Conservation (phyloP, 192 early-diverging fungal species). For the Dispira simplex region DNA sequence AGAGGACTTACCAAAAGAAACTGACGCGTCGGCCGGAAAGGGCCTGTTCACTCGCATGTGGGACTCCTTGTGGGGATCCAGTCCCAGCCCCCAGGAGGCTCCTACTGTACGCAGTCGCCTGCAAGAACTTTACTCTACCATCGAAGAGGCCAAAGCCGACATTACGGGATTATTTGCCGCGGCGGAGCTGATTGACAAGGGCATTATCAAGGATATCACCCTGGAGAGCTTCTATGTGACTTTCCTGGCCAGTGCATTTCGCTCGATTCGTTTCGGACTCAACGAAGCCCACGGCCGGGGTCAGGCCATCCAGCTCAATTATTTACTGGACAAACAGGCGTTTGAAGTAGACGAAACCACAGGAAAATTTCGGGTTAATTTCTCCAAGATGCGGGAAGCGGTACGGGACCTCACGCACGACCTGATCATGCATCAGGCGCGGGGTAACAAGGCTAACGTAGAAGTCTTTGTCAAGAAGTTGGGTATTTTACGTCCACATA, state of each 20-base stretch:
- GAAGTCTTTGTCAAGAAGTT: conserved; percentile 38
- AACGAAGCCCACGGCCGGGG: conserved; percentile 53
- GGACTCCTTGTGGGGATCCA: neutral
- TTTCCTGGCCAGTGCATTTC: conserved; percentile 54
- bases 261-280: conserved; percentile 54
- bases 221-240: conserved; percentile 51
- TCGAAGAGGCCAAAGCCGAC: conserved; percentile 69
- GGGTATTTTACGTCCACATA: conserved; percentile 28
- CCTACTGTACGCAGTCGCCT: conserved; percentile 46
- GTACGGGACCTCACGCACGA: conserved; percentile 42
- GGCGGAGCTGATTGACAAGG: conserved; percentile 36
- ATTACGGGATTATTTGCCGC: conserved; percentile 50
- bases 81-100: conserved; percentile 12
- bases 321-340: conserved; percentile 45
- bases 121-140: conserved; percentile 50
- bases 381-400: conserved; percentile 34
- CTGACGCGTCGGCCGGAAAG: too few relatives aligned
- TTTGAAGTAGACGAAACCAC: conserved; percentile 29
- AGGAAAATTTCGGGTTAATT: conserved; percentile 37
- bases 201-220: conserved; percentile 36
- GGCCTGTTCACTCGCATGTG: neutral
- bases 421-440: conserved; percentile 53
- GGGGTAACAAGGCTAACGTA: conserved; percentile 45
- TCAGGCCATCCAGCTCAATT: conserved; percentile 56
- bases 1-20: neutral